phyloP scores from a whole-genome alignment of 345 rosid genomes.

The Sapria himalayana region DNA sequence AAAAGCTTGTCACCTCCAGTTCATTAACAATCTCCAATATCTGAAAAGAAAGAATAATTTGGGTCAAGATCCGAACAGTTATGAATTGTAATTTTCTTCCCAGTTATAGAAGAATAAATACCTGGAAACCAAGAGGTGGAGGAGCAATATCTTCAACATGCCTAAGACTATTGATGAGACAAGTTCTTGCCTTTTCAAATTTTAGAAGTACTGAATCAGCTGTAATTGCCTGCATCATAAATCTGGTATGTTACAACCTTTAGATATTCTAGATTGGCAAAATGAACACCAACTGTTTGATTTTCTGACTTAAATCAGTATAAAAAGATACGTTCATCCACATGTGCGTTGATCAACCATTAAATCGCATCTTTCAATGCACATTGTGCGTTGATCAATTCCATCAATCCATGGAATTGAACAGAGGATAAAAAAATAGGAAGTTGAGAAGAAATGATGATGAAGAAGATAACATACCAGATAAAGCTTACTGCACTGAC shows the following conservation, averaged over 20 bases:
- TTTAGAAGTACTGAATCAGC: slow-evolving; percentile 76
- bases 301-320: too few species aligned
- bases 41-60: slow-evolving; percentile 19
- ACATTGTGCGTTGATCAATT: too few species aligned
- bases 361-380: too few species aligned
- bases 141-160: slow-evolving; percentile 90
- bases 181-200: slow-evolving; percentile 55
- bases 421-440: too few species aligned
- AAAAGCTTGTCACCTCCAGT: slow-evolving; percentile 39
- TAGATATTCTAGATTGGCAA: too few species aligned
- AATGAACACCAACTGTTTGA: too few species aligned
- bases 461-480: slow-evolving; percentile 39
- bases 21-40: slow-evolving; percentile 63
- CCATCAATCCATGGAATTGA: too few species aligned
- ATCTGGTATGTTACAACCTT: too few species aligned
- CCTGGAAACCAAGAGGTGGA: slow-evolving; percentile 74
- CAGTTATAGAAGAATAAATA: slow-evolving; percentile 8
- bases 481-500: slow-evolving; percentile 82
- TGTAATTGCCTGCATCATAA: slow-evolving; percentile 59
- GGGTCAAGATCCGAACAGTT: background rate
- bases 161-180: slow-evolving; percentile 68
- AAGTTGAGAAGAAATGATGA: too few species aligned
- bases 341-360: too few species aligned
- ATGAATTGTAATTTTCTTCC: too few species aligned
- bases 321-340: too few species aligned